These are phyloP conservation scores for Chlorella sp. DNA, from an alignment of 139 green algal species.

Conservation along the genomic window DNA sequence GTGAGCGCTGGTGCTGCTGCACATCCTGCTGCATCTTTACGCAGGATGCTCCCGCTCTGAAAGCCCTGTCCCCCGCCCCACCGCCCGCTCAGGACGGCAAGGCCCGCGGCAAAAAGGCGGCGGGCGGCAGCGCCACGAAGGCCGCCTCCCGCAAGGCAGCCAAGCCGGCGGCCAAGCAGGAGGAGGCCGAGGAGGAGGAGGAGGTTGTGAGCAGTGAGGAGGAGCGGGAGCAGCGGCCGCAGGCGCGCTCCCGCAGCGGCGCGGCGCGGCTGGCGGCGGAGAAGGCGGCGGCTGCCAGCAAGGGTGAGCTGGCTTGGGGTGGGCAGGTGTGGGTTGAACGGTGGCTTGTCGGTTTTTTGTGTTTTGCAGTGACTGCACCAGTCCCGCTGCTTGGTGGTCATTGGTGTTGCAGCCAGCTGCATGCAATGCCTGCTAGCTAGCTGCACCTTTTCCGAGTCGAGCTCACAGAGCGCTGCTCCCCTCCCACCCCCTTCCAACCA, in stretches of 20 bases:
- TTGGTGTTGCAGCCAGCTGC: background rate
- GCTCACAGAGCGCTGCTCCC: background rate
- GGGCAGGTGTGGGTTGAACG: background rate
- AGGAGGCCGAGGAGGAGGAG: constrained; percentile 2
- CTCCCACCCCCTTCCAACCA: no score
- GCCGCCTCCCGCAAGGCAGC: background rate
- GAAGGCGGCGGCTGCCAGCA: background rate
- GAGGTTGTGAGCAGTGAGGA: background rate
- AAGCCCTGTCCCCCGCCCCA: background rate
- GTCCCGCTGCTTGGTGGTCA: background rate
- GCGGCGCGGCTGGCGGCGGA: constrained; percentile 3
- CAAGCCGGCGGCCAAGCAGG: background rate
- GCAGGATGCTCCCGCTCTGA: background rate
- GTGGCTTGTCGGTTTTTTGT: background rate
- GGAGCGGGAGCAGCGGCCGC: background rate
- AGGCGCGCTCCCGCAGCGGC: constrained; percentile 6
- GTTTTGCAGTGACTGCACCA: background rate
- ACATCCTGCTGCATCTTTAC: background rate
- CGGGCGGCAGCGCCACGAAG: background rate
- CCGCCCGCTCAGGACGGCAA: background rate
- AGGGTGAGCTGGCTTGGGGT: background rate
- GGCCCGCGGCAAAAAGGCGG: background rate
- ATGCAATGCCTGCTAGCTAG: background rate
- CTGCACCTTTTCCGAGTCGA: background rate
- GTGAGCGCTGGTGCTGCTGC: no score